These are phyloP conservation scores for Globisporangium uncinulatum DNA, from an alignment of 352 stramenopile species.

Conservation along the genomic window DNA sequence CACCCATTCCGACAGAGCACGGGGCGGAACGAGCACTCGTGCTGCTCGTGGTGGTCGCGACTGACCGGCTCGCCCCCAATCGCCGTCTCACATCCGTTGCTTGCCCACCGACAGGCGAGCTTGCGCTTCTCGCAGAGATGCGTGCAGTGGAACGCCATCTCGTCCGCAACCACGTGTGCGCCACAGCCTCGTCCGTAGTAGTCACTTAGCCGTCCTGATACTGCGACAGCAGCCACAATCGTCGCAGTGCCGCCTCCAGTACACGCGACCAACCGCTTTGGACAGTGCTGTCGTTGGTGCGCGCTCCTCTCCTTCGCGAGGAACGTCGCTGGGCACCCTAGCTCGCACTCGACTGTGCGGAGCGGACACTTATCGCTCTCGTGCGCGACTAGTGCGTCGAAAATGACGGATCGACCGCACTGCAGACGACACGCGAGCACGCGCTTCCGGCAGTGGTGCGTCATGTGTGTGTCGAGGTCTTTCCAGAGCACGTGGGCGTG, in stretches of 20 bases:
- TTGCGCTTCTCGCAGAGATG: slow-evolving; percentile 42
- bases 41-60: slow-evolving; percentile 47
- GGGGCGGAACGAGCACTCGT: slow-evolving; percentile 47
- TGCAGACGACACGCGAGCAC: slow-evolving; percentile 36
- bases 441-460: slow-evolving; percentile 57
- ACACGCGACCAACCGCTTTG: slow-evolving; percentile 50
- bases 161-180: slow-evolving; percentile 29
- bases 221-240: neutral
- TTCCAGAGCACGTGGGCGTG: slow-evolving; percentile 26
- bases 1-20: slow-evolving; percentile 52
- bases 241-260: slow-evolving; percentile 9
- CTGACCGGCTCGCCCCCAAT: slow-evolving; percentile 35
- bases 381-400: slow-evolving; percentile 40
- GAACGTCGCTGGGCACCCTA: slow-evolving; percentile 33
- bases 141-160: slow-evolving; percentile 56
- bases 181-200: slow-evolving; percentile 33
- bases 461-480: slow-evolving; percentile 32
- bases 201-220: neutral
- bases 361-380: slow-evolving; percentile 43
- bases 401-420: slow-evolving; percentile 35
- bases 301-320: slow-evolving; percentile 28
- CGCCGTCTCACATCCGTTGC: slow-evolving; percentile 34
- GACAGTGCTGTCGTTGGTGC: slow-evolving; percentile 38
- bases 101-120: slow-evolving; percentile 45
- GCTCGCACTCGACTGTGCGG: slow-evolving; percentile 36